Base-by-base conservation (phyloP, 75 land plant species). In the Cryptomeria japonica region DNA sequence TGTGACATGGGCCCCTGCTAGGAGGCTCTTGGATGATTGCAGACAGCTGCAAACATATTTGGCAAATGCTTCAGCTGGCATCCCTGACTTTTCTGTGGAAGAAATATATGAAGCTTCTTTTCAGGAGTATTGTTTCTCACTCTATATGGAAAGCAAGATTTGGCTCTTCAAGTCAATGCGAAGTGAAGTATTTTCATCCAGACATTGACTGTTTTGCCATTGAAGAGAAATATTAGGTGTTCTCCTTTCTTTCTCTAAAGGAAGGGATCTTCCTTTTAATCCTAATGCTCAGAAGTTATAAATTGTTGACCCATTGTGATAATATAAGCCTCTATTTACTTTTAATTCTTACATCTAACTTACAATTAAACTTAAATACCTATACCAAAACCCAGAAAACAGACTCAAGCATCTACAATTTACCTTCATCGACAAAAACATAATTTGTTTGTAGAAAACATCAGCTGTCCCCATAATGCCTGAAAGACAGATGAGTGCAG, bases 381-480 rank as follows among this genome's bases (percentile, higher is more conserved):
- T 79, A 38, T 41, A 79, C 22, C 47, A 19, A 46, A 44, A 85
- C 31, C 38, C 37, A 56, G 51, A 22, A 47, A 51, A 53, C 53
- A 84, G 25, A 42, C 13, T 16, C 2, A 31, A 5, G 34, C 53
- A 46, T 85, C 15, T 39, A 42, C 5, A 16, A 16, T 32, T 34
- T 39, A 92, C 93, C 93, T 90, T 92, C 64, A 83, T 47, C 44
- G 87, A 86, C 42, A 92, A 44, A 73, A 89, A 88, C 38, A 92
- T 92, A 19, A 92, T 92, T 31, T 89, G 89, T 85, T 92, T 92
- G 92, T 92, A 92, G 22, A 90, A 92, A 38, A 90, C 93, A 61
- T 92, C 93, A 51, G 92, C 92, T 53, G 93, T 92, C 39, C 91
- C 91, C 49, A 90, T 85, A 53, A 78, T 85, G 2, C 92, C 92